Conservation (phyloP, 495 filamentous ascomycete genomes). For the Terfezia boudieri region DNA sequence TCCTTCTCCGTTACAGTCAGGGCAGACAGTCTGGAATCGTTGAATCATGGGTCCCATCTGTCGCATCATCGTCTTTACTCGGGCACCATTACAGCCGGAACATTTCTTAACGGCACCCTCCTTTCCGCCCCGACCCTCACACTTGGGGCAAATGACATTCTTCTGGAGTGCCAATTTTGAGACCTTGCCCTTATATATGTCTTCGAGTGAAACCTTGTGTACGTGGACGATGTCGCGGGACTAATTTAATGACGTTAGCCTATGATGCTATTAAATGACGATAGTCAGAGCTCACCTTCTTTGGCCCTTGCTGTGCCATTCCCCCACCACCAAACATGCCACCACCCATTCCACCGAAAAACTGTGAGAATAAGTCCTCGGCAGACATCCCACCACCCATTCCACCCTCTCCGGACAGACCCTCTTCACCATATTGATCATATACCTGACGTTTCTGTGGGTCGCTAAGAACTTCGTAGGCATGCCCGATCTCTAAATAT, state of each 20-base stretch:
- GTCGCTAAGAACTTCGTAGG: constrained; percentile 86
- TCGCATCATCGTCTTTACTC: constrained; percentile 99
- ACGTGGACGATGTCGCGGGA: constrained; percentile 59
- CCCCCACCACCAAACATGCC: constrained; percentile 70
- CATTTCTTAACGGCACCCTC: constrained; percentile 90
- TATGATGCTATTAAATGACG: neutral
- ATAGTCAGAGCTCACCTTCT: constrained; percentile 40
- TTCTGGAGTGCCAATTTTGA: constrained; percentile 95
- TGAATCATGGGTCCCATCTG: constrained; percentile 99
- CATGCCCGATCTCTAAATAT: constrained; percentile 51
- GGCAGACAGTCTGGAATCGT: constrained; percentile 97
- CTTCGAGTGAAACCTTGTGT: constrained; percentile 92
- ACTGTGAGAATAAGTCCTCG: constrained; percentile 91
- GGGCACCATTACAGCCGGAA: constrained; percentile 67
- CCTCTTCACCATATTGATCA: constrained; percentile 93
- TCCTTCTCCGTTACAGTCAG: constrained; percentile 90
- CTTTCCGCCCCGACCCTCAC: constrained; percentile 89
- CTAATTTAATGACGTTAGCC: constrained; percentile 4
- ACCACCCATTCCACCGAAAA: constrained; percentile 76
- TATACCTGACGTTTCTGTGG: constrained; percentile 76
- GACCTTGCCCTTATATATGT: constrained; percentile 93
- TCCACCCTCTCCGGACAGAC: constrained; percentile 66
- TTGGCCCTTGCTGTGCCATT: constrained; percentile 62
- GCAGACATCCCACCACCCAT: constrained; percentile 75
- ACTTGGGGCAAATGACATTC: constrained; percentile 87